Conservation (phyloP, 306 rosid genomes). For the Rubus parviflorus region DNA sequence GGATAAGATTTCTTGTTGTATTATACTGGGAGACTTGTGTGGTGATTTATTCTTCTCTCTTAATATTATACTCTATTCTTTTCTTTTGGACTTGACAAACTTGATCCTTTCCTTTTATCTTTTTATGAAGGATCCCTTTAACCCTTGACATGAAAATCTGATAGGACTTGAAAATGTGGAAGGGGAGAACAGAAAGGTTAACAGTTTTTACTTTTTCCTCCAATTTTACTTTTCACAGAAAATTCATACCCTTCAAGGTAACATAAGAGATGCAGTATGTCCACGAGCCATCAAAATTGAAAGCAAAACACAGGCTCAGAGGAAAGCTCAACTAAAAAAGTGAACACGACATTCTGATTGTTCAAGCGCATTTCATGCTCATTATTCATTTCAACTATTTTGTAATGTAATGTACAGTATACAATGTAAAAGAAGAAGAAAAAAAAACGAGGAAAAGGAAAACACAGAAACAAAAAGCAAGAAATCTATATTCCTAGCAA, state of each 20-base stretch:
- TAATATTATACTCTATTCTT: background rate
- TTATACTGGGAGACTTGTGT: conserved; percentile 23
- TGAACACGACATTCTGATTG: background rate
- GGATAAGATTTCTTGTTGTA: conserved; percentile 56
- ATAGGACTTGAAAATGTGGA: too few relatives aligned
- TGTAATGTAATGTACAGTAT: conserved; percentile 12
- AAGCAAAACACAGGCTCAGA: background rate
- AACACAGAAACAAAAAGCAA: background rate
- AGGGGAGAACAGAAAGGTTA: too few relatives aligned
- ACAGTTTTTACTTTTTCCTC: too few relatives aligned
- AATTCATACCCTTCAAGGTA: background rate
- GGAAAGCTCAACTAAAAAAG: background rate
- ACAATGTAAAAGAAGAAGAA: background rate
- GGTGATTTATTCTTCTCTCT: background rate
- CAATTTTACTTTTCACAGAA: background rate
- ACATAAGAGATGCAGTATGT: background rate
- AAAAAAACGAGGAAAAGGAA: background rate
- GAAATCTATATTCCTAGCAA: background rate
- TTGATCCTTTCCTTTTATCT: too few relatives aligned
- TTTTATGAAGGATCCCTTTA: background rate
- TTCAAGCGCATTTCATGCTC: background rate
- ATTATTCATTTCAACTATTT: conserved; percentile 13
- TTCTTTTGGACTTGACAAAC: background rate
- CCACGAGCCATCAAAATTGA: background rate
- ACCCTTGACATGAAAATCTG: too few relatives aligned